Evolutionary conservation across 306 rosid genomes (phyloP).

Genomic region (Biancaea sappan): DNA sequence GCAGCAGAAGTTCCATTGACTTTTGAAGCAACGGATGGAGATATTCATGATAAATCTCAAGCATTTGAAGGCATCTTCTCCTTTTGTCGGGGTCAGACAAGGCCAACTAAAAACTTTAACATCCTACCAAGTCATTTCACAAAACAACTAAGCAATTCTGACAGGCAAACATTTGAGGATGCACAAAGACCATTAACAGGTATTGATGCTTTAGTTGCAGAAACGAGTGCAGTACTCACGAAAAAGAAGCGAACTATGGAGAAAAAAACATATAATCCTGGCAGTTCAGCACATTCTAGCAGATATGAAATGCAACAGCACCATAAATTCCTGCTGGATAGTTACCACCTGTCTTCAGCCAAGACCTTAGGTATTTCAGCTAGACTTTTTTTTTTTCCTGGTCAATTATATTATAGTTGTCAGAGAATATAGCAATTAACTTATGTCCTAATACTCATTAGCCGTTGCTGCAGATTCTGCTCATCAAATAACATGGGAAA

Average conservation of each 20-base stretch:
- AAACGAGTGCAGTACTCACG: constrained; percentile 44
- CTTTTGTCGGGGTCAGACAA: constrained; percentile 42
- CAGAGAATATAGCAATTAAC: constrained; percentile 25
- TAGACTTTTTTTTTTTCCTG: neutral
- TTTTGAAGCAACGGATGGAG: constrained; percentile 24
- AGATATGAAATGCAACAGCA: constrained; percentile 26
- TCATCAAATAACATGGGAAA: constrained; percentile 35
- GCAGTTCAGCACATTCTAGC: constrained; percentile 40
- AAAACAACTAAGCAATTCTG: constrained; percentile 29
- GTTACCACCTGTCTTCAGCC: constrained; percentile 29
- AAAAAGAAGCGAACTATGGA: constrained; percentile 65
- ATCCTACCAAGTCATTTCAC: constrained; percentile 29
- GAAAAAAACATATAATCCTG: neutral
- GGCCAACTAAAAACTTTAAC: constrained; percentile 33
- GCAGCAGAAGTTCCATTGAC: constrained; percentile 24
- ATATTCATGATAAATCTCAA: constrained; percentile 34
- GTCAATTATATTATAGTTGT: constrained; percentile 21
- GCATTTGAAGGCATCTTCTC: constrained; percentile 33
- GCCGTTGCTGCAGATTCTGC: constrained; percentile 52
- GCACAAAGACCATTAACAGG: constrained; percentile 41
- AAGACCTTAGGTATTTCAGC: constrained; percentile 55
- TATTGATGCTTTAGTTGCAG: constrained; percentile 57
- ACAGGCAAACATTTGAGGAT: constrained; percentile 36
- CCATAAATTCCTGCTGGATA: constrained; percentile 26
- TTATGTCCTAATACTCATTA: constrained; percentile 12